phyloP scores from a whole-genome alignment of 2,329 filamentous ascomycete species.

The Xylaria hypoxylon region DNA sequence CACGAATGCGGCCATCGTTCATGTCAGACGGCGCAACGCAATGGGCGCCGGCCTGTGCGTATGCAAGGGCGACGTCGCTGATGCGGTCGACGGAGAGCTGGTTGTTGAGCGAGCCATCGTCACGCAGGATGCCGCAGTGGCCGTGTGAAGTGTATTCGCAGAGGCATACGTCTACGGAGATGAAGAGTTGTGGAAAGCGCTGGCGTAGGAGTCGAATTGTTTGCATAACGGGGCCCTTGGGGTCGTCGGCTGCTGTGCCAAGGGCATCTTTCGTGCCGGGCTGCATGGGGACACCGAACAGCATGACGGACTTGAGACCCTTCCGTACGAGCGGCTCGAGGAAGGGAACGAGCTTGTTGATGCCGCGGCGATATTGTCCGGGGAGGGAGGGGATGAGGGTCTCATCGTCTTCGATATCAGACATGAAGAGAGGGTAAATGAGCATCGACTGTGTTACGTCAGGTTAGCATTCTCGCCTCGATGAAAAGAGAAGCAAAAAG shows the following conservation, averaged over 20 bases:
- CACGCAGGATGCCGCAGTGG: constrained; percentile 94
- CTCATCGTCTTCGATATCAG: constrained; percentile 93
- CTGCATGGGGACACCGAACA: constrained; percentile 92
- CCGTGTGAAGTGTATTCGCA: constrained; percentile 99
- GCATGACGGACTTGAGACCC: constrained; percentile 90
- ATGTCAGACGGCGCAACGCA: constrained; percentile 98
- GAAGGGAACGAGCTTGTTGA: constrained; percentile 87
- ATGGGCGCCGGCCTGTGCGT: constrained; percentile 94
- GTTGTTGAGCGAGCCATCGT: constrained; percentile 94
- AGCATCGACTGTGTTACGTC: constrained; percentile 82
- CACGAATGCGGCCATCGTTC: constrained; percentile 97
- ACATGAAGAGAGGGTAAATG: constrained; percentile 97
- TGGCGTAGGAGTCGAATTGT: constrained; percentile 85
- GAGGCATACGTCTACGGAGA: constrained; percentile 92
- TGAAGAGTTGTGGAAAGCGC: constrained; percentile 89
- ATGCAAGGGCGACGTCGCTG: constrained; percentile 96
- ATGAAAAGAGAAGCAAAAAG: background rate
- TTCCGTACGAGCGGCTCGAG: constrained; percentile 88
- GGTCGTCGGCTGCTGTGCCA: constrained; percentile 92
- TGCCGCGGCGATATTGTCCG: constrained; percentile 86
- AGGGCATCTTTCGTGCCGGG: constrained; percentile 88
- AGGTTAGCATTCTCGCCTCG: constrained; percentile 26
- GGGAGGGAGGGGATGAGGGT: constrained; percentile 90
- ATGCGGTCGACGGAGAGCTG: constrained; percentile 92
- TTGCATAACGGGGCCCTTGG: constrained; percentile 89